phyloP scores from a whole-genome alignment of 345 rosid genomes.

The Dovyalis caffra region DNA sequence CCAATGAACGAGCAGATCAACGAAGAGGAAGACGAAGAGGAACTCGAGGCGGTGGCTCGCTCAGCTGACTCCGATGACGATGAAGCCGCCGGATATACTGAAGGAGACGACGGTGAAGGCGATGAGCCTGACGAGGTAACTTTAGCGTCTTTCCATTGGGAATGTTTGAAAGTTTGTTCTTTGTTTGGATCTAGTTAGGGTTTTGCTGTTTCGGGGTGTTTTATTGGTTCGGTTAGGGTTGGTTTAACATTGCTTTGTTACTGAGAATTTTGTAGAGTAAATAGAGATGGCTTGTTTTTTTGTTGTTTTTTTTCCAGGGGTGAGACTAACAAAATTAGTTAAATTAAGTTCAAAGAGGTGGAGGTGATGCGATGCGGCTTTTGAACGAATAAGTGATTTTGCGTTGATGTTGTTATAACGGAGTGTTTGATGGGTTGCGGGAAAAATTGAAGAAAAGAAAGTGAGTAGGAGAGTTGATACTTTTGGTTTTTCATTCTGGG shows the following conservation, averaged over 20 bases:
- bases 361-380: not conserved
- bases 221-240: not conserved
- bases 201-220: not conserved
- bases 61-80: conserved; percentile 72
- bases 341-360: not conserved
- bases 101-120: conserved; percentile 10
- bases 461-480: not conserved
- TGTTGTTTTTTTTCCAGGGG: not conserved
- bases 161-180: not conserved
- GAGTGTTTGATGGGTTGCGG: not conserved
- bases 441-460: not conserved
- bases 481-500: not conserved
- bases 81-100: conserved; percentile 29
- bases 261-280: not conserved
- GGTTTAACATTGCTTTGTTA: not conserved
- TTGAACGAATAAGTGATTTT: not conserved
- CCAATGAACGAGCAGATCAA: conserved; percentile 57
- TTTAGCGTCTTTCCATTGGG: not conserved
- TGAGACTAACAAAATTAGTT: not conserved
- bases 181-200: conserved; percentile 11
- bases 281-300: not conserved
- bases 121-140: conserved; percentile 52
- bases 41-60: conserved; percentile 96
- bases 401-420: not conserved
- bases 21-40: conserved; percentile 87